Percentiles rank a stretch among this genome's conserved stretches.
Conservation (phyloP, 2,329 filamentous ascomycete species). For the Chaetomium sp. region DNA sequence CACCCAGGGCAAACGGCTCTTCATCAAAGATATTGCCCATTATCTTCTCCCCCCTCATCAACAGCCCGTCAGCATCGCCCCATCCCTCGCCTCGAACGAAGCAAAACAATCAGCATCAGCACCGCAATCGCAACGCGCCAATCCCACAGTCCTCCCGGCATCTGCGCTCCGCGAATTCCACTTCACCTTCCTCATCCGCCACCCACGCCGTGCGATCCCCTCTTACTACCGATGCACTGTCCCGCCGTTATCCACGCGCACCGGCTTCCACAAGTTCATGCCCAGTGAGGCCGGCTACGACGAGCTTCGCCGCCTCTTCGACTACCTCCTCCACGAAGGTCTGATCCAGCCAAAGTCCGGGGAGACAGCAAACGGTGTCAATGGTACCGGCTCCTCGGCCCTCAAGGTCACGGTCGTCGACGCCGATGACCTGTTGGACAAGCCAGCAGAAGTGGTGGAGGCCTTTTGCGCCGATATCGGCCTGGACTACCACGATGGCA, state of each 20-base stretch:
- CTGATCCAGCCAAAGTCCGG: slow-evolving; percentile 54
- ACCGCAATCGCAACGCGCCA: slow-evolving; percentile 39
- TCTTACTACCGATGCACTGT: slow-evolving; percentile 93
- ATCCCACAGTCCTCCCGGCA: slow-evolving; percentile 78
- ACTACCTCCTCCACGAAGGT: slow-evolving; percentile 65
- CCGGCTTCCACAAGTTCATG: slow-evolving; percentile 82
- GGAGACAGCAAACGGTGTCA: not conserved
- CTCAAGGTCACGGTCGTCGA: slow-evolving; percentile 80
- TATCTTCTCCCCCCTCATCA: slow-evolving; percentile 76
- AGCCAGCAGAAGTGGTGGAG: slow-evolving; percentile 67
- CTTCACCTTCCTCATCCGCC: slow-evolving; percentile 94
- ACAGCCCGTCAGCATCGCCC: slow-evolving; percentile 63
- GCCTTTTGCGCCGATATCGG: slow-evolving; percentile 78
- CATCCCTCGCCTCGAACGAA: slow-evolving; percentile 52
- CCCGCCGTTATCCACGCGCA: slow-evolving; percentile 73
- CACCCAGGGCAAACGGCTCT: slow-evolving; percentile 72
- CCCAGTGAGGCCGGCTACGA: slow-evolving; percentile 83
- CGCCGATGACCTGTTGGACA: slow-evolving; percentile 87
- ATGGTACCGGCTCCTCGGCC: slow-evolving; percentile 13
- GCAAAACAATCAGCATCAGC: slow-evolving; percentile 38
- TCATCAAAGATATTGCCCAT: slow-evolving; percentile 97
- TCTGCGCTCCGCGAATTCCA: slow-evolving; percentile 74
- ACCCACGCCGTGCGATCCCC: slow-evolving; percentile 85
- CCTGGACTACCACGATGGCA: slow-evolving; percentile 65
- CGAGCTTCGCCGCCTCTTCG: slow-evolving; percentile 80